A percentile compares a stretch with the other conserved stretches of the same genome.
phyloP scores from a whole-genome alignment of 176 grass and related monocot species.

The Avena eriantha region DNA sequence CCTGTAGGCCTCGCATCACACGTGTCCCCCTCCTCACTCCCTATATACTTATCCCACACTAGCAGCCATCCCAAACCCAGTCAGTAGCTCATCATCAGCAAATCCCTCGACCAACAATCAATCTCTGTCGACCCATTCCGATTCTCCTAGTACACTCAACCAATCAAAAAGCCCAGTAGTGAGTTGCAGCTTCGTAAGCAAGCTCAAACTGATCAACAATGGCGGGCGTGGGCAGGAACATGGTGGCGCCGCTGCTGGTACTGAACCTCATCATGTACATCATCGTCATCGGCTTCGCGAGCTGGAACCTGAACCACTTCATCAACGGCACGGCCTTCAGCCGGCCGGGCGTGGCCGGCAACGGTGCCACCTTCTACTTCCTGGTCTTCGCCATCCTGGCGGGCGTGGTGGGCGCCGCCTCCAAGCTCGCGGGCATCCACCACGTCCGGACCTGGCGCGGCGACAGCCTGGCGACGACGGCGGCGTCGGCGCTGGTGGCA shows the following conservation, averaged over 20 bases:
- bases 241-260: not conserved
- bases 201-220: not conserved
- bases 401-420: not conserved
- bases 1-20: slow-evolving; percentile 3
- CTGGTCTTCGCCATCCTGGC: slow-evolving; percentile 13
- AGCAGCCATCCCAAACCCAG: not conserved
- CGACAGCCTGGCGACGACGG: slow-evolving; percentile 7
- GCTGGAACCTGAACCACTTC: slow-evolving; percentile 17
- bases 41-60: not conserved
- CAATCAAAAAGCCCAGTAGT: not conserved
- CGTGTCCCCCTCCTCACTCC: not conserved
- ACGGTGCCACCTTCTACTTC: slow-evolving; percentile 21
- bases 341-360: not conserved
- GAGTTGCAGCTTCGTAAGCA: not conserved
- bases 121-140: not conserved
- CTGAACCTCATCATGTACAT: slow-evolving; percentile 21
- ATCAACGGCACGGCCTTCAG: not conserved
- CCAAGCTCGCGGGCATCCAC: slow-evolving; percentile 7
- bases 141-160: not conserved
- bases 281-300: slow-evolving; percentile 13
- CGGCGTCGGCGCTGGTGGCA: slow-evolving; percentile 4
- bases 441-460: slow-evolving; percentile 13
- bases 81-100: not conserved
- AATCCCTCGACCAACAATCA: not conserved
- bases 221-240: slow-evolving; percentile 3